phyloP scores from a whole-genome alignment of 345 rosid genomes.

The Eucalyptus grandis region DNA sequence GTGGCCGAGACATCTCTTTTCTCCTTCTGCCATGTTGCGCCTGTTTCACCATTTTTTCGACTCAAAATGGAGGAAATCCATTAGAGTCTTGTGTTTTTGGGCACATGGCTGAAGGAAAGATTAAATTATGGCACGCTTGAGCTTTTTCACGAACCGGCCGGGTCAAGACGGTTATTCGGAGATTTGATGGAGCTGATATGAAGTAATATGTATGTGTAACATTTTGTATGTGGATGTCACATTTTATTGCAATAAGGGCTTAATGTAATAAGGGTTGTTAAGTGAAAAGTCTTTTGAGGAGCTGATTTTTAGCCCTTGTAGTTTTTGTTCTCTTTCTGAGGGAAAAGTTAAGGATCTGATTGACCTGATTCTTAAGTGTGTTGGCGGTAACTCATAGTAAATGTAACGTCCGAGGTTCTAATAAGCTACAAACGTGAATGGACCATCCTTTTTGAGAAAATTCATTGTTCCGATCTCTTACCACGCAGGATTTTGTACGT shows the following conservation, averaged over 20 bases:
- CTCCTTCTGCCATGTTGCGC: not conserved
- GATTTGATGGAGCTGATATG: not conserved
- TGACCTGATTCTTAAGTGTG: not conserved
- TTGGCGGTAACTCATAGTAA: not conserved
- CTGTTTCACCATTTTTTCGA: not conserved
- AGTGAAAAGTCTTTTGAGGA: not conserved
- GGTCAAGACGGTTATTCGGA: not conserved
- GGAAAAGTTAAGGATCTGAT: not conserved
- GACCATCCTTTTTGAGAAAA: not conserved
- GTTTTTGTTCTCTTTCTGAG: not conserved
- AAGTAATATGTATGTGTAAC: not conserved
- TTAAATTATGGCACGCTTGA: not conserved
- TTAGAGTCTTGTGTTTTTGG: not conserved
- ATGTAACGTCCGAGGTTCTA: not conserved
- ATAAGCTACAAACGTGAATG: not conserved
- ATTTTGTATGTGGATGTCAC: not conserved
- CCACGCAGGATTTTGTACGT: not conserved
- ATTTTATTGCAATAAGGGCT: not conserved
- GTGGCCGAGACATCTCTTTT: not conserved
- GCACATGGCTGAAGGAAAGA: not conserved
- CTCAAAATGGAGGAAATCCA: not conserved
- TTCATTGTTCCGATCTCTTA: not conserved
- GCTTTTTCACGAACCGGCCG: not conserved
- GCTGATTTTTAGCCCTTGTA: not conserved
- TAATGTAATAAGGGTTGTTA: not conserved